Percentiles rank a stretch among this genome's conserved stretches.
phyloP scores from a whole-genome alignment of 2,329 filamentous ascomycete genomes.

The Pseudovirgaria hyperparasitica region DNA sequence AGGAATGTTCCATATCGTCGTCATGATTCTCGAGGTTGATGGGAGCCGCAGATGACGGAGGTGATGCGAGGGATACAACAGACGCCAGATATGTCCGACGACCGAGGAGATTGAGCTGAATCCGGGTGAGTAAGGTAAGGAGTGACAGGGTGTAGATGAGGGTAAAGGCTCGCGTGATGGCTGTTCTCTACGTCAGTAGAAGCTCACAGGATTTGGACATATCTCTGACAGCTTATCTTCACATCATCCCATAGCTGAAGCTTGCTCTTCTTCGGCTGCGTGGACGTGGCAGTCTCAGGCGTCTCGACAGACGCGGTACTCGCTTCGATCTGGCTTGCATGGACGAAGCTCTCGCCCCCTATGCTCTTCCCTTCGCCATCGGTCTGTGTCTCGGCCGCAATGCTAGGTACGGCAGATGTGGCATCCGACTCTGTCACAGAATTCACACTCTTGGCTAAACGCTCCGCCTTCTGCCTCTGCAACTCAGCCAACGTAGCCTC shows the following conservation, averaged over 20 bases:
- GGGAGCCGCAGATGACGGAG: constrained; percentile 49
- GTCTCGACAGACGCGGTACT: constrained; percentile 34
- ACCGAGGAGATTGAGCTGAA: constrained; percentile 93
- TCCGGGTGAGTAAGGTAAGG: constrained; percentile 79
- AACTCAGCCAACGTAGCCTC: constrained; percentile 88
- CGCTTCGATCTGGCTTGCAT: constrained; percentile 62
- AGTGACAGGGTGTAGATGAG: constrained; percentile 84
- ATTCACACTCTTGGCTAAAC: constrained; percentile 47
- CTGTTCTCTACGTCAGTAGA: constrained; percentile 32
- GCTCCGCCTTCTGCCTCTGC: constrained; percentile 79
- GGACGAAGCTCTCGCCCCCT: constrained; percentile 67
- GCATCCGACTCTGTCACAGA: constrained; percentile 45
- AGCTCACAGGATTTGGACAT: constrained; percentile 18
- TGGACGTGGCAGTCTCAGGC: constrained; percentile 24
- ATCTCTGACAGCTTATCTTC: constrained; percentile 86
- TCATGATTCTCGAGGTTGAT: constrained; percentile 92
- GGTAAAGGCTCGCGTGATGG: constrained; percentile 82
- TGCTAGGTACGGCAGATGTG: constrained; percentile 48
- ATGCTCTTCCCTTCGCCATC: constrained; percentile 77
- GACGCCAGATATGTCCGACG: constrained; percentile 91
- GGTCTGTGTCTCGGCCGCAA: constrained; percentile 32
- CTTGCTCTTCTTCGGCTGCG: constrained; percentile 63
- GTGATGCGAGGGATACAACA: constrained; percentile 79
- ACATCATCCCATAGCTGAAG: constrained; percentile 94
- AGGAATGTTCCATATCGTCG: constrained; percentile 65